Evolutionary conservation across 1,284 basidiomycete species (phyloP).

Genomic region (Fomes fomentarius): DNA sequence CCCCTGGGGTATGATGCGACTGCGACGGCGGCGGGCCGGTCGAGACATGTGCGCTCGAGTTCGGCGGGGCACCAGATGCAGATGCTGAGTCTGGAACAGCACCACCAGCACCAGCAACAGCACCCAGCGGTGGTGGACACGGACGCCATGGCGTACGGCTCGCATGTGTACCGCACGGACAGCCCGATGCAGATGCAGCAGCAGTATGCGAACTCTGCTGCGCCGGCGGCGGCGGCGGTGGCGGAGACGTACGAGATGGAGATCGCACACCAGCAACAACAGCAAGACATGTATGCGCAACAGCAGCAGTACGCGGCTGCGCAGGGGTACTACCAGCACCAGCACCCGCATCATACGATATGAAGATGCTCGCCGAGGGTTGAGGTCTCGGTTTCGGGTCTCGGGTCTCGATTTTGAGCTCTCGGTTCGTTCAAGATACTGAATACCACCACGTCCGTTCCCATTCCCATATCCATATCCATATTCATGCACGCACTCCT

Average conservation of each 20-base stretch:
- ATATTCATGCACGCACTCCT: too few relatives aligned
- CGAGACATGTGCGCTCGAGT: slow-evolving; percentile 24
- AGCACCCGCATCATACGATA: slow-evolving; percentile 25
- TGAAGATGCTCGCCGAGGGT: slow-evolving; percentile 7
- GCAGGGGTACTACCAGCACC: slow-evolving; percentile 20
- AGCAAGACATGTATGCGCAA: background rate
- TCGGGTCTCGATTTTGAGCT: too few relatives aligned
- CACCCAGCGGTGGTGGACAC: slow-evolving; percentile 17
- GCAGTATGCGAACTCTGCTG: too few relatives aligned
- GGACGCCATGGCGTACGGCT: slow-evolving; percentile 6
- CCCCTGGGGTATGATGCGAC: slow-evolving; percentile 40
- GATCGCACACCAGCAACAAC: background rate
- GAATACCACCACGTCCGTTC: too few relatives aligned
- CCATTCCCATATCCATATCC: too few relatives aligned
- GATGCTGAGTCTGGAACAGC: slow-evolving; percentile 32
- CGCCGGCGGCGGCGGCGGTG: background rate
- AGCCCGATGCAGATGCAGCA: slow-evolving; percentile 33
- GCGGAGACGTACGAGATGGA: slow-evolving; percentile 28
- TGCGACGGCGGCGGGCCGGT: background rate
- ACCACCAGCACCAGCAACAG: slow-evolving; percentile 6
- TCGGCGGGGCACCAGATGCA: slow-evolving; percentile 32
- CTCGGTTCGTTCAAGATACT: too few relatives aligned
- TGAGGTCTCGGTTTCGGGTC: too few relatives aligned
- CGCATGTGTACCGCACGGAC: slow-evolving; percentile 30
- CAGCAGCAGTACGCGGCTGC: slow-evolving; percentile 8